A percentile compares a stretch with the other conserved stretches of the same genome.
Evolutionary conservation across 2,329 filamentous ascomycete species (phyloP).

Genomic region (Dactylellina drechsleri): DNA sequence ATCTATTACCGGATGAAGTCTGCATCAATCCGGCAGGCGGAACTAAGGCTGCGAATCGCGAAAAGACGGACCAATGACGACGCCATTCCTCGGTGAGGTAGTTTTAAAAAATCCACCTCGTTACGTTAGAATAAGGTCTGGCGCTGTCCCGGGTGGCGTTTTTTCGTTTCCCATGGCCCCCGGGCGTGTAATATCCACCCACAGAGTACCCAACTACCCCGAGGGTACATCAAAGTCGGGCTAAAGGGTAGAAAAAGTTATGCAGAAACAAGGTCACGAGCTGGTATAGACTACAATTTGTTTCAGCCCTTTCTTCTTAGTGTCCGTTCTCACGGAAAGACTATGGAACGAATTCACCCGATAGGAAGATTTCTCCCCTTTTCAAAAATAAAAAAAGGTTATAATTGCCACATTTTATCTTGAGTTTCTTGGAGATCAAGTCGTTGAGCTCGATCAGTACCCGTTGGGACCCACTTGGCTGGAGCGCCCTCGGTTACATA

Average conservation of each 20-base stretch:
- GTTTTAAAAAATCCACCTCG: constrained; percentile 34
- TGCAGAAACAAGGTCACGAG: constrained; percentile 35
- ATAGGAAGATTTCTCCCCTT: constrained; percentile 12
- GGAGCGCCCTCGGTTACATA: constrained; percentile 23
- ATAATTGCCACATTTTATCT: constrained; percentile 46
- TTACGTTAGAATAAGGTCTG: constrained; percentile 55
- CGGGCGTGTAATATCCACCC: constrained; percentile 14
- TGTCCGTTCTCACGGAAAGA: constrained; percentile 41
- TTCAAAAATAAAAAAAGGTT: background rate
- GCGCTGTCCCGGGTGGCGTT: constrained; percentile 48
- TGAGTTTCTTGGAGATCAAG: background rate
- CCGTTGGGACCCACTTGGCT: constrained; percentile 28
- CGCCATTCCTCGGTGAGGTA: constrained; percentile 10
- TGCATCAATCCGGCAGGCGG: constrained; percentile 29
- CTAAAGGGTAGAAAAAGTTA: constrained; percentile 36
- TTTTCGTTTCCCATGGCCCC: constrained; percentile 17
- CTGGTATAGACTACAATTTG: constrained; percentile 38
- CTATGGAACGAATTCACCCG: constrained; percentile 44
- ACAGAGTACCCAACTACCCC: constrained; percentile 16
- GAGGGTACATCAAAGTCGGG: constrained; percentile 30
- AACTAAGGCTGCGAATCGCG: constrained; percentile 48
- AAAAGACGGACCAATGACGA: constrained; percentile 36
- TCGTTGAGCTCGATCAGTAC: constrained; percentile 8
- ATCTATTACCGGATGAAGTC: constrained; percentile 31
- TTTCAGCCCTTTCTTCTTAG: constrained; percentile 27